A percentile compares a stretch with the other conserved stretches of the same genome.
Evolutionary conservation across 2,329 filamentous ascomycete genomes (phyloP).

Genomic region (Laburnicola sp.): DNA sequence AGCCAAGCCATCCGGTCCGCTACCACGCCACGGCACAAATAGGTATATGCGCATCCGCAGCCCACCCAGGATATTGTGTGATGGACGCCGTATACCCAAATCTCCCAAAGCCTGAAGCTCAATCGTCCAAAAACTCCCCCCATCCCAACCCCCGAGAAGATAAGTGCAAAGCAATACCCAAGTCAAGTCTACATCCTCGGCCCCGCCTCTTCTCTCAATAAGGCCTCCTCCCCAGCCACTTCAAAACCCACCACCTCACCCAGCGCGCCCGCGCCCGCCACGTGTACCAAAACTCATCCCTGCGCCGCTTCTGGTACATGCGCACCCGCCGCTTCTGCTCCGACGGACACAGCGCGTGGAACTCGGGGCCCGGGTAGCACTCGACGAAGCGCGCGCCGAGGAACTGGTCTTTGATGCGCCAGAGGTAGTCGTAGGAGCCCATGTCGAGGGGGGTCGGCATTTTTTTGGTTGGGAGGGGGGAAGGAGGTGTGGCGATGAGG

Average conservation of each 20-base stretch:
- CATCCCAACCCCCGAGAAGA: no score
- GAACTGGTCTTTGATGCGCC: slow-evolving; percentile 5
- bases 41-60: no score
- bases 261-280: neutral
- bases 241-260: neutral
- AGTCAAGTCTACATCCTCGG: no score
- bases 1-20: no score
- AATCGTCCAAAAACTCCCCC: no score
- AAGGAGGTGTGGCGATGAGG: neutral
- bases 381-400: slow-evolving; percentile 1
- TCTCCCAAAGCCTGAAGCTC: no score
- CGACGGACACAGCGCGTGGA: neutral
- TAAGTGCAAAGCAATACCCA: no score
- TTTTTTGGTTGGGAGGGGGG: neutral
- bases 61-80: no score
- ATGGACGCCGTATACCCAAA: no score
- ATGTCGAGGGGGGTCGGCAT: neutral
- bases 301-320: neutral
- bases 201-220: neutral
- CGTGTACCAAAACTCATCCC: slow-evolving; percentile 4
- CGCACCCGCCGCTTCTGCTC: neutral
- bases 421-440: slow-evolving; percentile 5
- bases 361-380: neutral
- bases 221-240: neutral
- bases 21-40: no score